These are phyloP conservation scores for Penicillium sp. DNA, from an alignment of 2,329 filamentous ascomycete genomes.

Conservation along the genomic window DNA sequence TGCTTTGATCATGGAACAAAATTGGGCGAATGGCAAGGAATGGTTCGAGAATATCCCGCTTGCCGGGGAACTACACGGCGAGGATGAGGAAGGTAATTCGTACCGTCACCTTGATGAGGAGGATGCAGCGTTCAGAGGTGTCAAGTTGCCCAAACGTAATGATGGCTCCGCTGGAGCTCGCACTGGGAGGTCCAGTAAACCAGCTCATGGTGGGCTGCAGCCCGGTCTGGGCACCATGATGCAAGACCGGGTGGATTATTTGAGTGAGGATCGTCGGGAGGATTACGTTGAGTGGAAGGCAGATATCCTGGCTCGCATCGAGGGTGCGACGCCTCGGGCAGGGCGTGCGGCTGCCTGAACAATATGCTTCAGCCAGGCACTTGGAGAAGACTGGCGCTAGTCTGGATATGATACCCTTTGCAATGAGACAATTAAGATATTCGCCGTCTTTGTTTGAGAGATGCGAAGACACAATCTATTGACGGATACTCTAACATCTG, in stretches of 20 bases:
- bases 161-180: conserved; percentile 19
- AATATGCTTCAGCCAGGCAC: background rate
- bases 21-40: conserved; percentile 60
- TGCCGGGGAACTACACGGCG: conserved; percentile 39
- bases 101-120: conserved; percentile 41
- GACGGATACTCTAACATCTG: background rate
- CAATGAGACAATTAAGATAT: conserved; percentile 6
- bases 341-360: conserved; percentile 17
- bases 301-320: conserved; percentile 43
- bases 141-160: conserved; percentile 29
- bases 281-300: conserved; percentile 50
- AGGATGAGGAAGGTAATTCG: conserved; percentile 36
- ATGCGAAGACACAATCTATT: background rate
- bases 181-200: conserved; percentile 15
- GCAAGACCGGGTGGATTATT: conserved; percentile 51
- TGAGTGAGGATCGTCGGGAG: conserved; percentile 47
- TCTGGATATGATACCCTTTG: conserved; percentile 25
- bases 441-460: background rate
- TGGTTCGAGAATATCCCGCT: conserved; percentile 65
- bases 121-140: conserved; percentile 23
- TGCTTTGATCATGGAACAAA: conserved; percentile 53
- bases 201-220: conserved; percentile 41
- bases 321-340: conserved; percentile 31
- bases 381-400: conserved; percentile 7
- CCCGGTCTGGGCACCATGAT: conserved; percentile 55